Evolutionary conservation across 257 asterid genomes (phyloP), one percentile per base, ranked within the genome.

Genomic region (Solanum rostratum): DNA sequence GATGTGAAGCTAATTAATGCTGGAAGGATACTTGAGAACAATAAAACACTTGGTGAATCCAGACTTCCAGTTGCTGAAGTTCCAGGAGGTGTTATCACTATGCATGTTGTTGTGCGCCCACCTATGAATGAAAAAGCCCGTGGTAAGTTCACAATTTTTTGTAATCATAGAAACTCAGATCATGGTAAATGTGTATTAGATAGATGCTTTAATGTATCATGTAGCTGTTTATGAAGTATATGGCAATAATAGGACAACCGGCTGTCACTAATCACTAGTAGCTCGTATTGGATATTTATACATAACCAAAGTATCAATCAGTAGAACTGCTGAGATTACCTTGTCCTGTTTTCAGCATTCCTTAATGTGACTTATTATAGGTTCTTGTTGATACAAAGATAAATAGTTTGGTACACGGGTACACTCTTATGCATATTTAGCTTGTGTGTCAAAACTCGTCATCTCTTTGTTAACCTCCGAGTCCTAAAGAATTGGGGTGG

Each of bases 1-100:
- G 99, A 93, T 89, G 84, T 95, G 90, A 95, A 93, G 93, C 96
- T 95, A 43, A 95, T 95, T 43, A 91, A 91, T 54, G 97, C 96
- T 0, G 99, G 99, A 87, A 94, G 80, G 90, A 95, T 95, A 87
- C 98, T 95, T 52, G 99, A 95, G 89, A 94, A 95, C 80, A 94
- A 90, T 87, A 86, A 86, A 86, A 94, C 98, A 54, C 88, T 95
- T 41, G 92, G 90, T 82, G 99, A 95, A 86, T 95, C 97, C 18
- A 91, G 95, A 54, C 89, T 91, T 83, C 97, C 97, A 22, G 90
- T 92, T 82, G 93, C 92, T 88, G 99, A 94, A 90, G 94, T 94
- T 87, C 94, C 99, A 18, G 97, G 97, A 81, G 94, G 93, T 79
- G 93, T 91, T 86, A 94, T 95, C 85, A 95, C 98, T 69, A 95